Conservation (phyloP, 1,284 basidiomycete species). For the Ceratobasidium sp. region DNA sequence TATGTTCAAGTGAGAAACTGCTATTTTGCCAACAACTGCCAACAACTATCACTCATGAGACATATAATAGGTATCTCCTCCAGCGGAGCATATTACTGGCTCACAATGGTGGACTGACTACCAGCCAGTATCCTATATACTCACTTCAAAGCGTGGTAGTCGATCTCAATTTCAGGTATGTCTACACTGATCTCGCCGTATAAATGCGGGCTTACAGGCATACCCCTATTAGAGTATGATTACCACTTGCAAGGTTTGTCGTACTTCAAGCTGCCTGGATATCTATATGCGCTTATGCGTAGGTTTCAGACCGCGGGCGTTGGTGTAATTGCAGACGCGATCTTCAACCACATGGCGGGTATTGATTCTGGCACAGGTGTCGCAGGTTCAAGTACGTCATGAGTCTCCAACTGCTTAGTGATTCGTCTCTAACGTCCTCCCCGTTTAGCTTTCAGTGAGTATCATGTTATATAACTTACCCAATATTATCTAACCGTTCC, state of each 20-base stretch:
- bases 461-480: no score
- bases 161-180: slow-evolving; percentile 45
- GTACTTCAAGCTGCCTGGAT: background rate
- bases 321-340: slow-evolving; percentile 47
- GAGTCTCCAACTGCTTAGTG: background rate
- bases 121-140: slow-evolving; percentile 46
- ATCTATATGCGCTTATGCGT: background rate
- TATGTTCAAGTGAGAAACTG: slow-evolving; percentile 69
- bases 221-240: slow-evolving; percentile 46
- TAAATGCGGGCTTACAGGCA: no score
- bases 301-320: slow-evolving; percentile 45
- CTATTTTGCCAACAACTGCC: background rate
- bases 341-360: slow-evolving; percentile 48
- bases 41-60: background rate
- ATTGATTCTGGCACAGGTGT: slow-evolving; percentile 36
- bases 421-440: background rate
- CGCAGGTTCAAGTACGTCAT: slow-evolving; percentile 25
- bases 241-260: slow-evolving; percentile 32
- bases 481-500: background rate
- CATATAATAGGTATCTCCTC: slow-evolving; percentile 29
- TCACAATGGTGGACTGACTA: slow-evolving; percentile 49
- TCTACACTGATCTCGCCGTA: background rate
- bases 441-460: slow-evolving; percentile 34
- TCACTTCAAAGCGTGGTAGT: slow-evolving; percentile 48
- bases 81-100: slow-evolving; percentile 46